A percentile compares a stretch with the other conserved stretches of the same genome.
phyloP scores from a whole-genome alignment of 2,329 filamentous ascomycete genomes.

The Cladobotryum mycophilum region DNA sequence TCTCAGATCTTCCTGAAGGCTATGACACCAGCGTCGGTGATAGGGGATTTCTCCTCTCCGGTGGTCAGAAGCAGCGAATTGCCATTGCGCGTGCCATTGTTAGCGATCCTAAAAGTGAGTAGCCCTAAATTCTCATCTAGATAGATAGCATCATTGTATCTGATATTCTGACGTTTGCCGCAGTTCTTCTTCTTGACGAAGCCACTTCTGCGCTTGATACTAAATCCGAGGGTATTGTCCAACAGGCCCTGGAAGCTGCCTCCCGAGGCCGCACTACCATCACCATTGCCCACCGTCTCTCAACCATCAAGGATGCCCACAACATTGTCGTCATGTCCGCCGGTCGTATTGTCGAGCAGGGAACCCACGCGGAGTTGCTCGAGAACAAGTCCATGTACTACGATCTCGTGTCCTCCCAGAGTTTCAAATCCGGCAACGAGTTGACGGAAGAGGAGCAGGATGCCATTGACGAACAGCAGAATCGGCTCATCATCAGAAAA shows the following conservation, averaged over 20 bases:
- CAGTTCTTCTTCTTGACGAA: constrained; percentile 91
- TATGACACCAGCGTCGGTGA: constrained; percentile 94
- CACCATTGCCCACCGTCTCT: constrained; percentile 89
- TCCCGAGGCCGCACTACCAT: constrained; percentile 86
- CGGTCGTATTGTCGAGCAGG: constrained; percentile 86
- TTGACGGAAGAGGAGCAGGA: constrained; percentile 45
- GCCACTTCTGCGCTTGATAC: constrained; percentile 91
- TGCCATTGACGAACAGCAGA: constrained; percentile 42
- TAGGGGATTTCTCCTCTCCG: constrained; percentile 83
- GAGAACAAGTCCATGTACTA: constrained; percentile 33
- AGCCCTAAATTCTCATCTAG: too few relatives aligned
- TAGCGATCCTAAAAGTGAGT: constrained; percentile 66
- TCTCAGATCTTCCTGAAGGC: constrained; percentile 71
- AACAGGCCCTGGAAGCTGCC: constrained; percentile 82
- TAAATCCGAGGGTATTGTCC: constrained; percentile 88
- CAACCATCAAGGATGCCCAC: constrained; percentile 87
- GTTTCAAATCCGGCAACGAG: constrained; percentile 61
- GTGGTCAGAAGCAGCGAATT: constrained; percentile 94
- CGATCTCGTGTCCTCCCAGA: constrained; percentile 21
- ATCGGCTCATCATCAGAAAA: constrained; percentile 43
- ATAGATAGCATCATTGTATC: too few relatives aligned
- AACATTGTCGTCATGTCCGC: constrained; percentile 91
- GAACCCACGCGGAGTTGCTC: constrained; percentile 71
- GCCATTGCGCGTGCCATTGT: constrained; percentile 88
- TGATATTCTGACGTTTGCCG: too few relatives aligned